Evolutionary conservation across 2,329 filamentous ascomycete species (phyloP).

Genomic region (Pseudogymnoascus sp.): DNA sequence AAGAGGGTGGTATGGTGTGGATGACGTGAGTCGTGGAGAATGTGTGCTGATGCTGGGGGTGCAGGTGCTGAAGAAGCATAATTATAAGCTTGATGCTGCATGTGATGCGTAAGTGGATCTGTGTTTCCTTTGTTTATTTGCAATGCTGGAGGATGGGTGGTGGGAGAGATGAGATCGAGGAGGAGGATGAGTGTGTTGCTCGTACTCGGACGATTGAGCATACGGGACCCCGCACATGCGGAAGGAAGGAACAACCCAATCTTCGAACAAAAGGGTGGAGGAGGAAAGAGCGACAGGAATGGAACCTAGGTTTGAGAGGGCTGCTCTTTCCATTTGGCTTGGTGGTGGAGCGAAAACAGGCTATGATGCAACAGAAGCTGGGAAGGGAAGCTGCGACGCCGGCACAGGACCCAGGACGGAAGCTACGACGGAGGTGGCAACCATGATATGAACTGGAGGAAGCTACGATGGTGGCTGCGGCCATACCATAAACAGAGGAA

Average conservation of each 20-base stretch:
- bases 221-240: not conserved
- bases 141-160: not conserved
- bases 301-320: not conserved
- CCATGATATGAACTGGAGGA: not conserved
- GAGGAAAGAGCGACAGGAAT: not conserved
- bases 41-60: conserved; percentile 9
- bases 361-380: not conserved
- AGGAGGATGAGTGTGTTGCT: not conserved
- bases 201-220: not conserved
- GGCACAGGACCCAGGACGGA: not conserved
- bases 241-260: conserved; percentile 3
- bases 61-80: conserved; percentile 31
- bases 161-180: not conserved
- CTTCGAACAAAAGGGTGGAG: not conserved
- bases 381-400: not conserved
- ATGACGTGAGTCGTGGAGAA: not conserved
- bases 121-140: conserved; percentile 11
- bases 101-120: conserved; percentile 33
- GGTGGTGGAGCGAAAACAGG: not conserved
- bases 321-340: not conserved
- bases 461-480: not conserved
- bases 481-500: not conserved
- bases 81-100: conserved; percentile 33
- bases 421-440: not conserved
- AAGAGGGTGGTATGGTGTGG: not conserved